phyloP scores from a whole-genome alignment of 2,329 filamentous ascomycete species.

The Phialocephala subalpina region DNA sequence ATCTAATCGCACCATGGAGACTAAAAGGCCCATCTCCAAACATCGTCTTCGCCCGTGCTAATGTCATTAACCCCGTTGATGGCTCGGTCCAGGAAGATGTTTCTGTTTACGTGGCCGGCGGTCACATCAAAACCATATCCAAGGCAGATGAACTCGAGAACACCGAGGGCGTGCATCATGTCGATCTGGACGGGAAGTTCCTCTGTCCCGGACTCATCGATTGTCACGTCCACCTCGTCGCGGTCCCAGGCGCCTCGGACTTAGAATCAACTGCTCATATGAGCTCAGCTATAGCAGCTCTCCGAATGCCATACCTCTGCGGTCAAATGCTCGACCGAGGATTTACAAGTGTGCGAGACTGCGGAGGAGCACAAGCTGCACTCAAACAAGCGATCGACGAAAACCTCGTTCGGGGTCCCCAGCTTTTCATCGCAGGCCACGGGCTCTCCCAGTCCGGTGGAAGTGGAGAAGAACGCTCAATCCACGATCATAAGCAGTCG shows the following conservation, averaged over 20 bases:
- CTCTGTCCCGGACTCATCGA: conserved; percentile 60
- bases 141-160: conserved; percentile 1
- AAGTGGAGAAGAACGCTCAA: conserved; percentile 57
- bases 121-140: conserved; percentile 1
- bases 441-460: conserved; percentile 66
- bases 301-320: conserved; percentile 57
- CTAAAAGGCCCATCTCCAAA: neutral
- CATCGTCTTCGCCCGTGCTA: neutral
- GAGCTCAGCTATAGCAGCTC: conserved; percentile 45
- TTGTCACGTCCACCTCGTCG: conserved; percentile 56
- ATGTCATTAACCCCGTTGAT: conserved; percentile 3
- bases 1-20: neutral
- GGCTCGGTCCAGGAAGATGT: conserved; percentile 1
- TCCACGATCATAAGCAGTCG: conserved; percentile 49
- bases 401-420: conserved; percentile 59
- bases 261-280: conserved; percentile 44
- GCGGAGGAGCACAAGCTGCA: conserved; percentile 61
- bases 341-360: conserved; percentile 66
- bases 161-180: neutral
- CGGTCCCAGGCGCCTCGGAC: conserved; percentile 50
- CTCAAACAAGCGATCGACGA: conserved; percentile 65
- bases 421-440: conserved; percentile 61
- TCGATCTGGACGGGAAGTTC: conserved; percentile 52
- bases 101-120: neutral
- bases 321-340: conserved; percentile 62